Percentiles rank a stretch among this genome's conserved stretches.
Evolutionary conservation across 768 basidiomycete species (phyloP).

Genomic region (Dioszegia crocea): DNA sequence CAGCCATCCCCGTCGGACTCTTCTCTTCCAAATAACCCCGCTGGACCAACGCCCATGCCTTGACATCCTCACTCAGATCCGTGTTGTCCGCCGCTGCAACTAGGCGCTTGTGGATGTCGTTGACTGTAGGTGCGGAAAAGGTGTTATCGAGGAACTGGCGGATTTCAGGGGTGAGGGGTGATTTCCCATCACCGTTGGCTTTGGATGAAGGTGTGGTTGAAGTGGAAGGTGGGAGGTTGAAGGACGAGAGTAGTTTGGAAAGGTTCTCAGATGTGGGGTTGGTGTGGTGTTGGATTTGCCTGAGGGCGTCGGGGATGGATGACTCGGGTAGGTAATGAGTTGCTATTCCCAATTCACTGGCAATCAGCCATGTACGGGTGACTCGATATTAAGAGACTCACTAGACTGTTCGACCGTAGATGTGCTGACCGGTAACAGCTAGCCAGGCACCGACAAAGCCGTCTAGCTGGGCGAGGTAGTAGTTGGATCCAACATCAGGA

Average conservation of each 20-base stretch:
- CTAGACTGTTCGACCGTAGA: slow-evolving; percentile 81
- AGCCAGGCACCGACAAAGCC: slow-evolving; percentile 93
- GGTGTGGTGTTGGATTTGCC: slow-evolving; percentile 59
- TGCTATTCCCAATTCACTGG: slow-evolving; percentile 83
- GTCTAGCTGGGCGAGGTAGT: slow-evolving; percentile 82
- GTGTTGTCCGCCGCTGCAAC: slow-evolving; percentile 39
- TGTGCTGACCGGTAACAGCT: slow-evolving; percentile 68
- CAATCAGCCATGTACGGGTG: neutral
- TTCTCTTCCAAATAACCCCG: slow-evolving; percentile 61
- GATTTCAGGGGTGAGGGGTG: slow-evolving; percentile 55
- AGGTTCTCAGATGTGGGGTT: slow-evolving; percentile 32
- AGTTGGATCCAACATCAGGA: slow-evolving; percentile 90
- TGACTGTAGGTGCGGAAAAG: slow-evolving; percentile 68
- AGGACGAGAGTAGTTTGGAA: slow-evolving; percentile 58
- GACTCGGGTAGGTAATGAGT: slow-evolving; percentile 85
- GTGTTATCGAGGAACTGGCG: slow-evolving; percentile 75
- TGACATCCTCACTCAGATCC: slow-evolving; percentile 54
- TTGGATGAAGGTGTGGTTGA: slow-evolving; percentile 21
- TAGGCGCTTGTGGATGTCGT: slow-evolving; percentile 64
- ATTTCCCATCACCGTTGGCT: slow-evolving; percentile 28
- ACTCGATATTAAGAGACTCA: slow-evolving; percentile 53
- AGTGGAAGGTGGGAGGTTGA: slow-evolving; percentile 54
- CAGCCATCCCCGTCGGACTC: slow-evolving; percentile 88
- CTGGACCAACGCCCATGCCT: slow-evolving; percentile 71
- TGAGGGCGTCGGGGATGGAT: slow-evolving; percentile 66